phyloP scores from a whole-genome alignment of 257 asterid species.

The Nicotiana obtusifolia region DNA sequence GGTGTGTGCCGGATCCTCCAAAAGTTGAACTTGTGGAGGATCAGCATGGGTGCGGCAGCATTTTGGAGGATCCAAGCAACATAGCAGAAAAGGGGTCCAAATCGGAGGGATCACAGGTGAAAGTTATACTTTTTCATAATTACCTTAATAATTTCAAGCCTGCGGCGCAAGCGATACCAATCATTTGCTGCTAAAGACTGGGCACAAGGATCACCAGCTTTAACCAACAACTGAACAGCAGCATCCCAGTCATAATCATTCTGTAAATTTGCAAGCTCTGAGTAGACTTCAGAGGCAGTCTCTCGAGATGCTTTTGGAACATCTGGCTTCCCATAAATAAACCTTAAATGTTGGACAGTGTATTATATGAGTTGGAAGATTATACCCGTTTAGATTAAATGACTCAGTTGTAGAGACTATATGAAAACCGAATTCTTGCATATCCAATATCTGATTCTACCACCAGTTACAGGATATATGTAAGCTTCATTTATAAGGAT shows the following conservation, averaged over 20 bases:
- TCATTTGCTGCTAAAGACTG: slow-evolving; percentile 69
- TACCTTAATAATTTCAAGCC: slow-evolving; percentile 91
- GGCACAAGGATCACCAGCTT: slow-evolving; percentile 84
- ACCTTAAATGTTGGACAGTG: slow-evolving; percentile 45
- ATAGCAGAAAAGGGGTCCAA: background rate
- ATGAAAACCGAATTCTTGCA: background rate
- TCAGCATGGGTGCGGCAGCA: too few species aligned
- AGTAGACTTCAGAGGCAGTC: slow-evolving; percentile 54
- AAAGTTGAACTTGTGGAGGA: too few species aligned
- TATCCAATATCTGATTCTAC: background rate
- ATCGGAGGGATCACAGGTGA: background rate
- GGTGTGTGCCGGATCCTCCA: too few species aligned
- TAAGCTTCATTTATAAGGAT: background rate
- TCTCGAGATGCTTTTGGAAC: slow-evolving; percentile 82
- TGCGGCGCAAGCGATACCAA: slow-evolving; percentile 93
- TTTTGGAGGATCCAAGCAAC: too few species aligned
- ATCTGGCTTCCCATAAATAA: slow-evolving; percentile 90
- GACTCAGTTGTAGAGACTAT: background rate
- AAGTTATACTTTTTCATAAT: background rate
- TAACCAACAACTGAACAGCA: slow-evolving; percentile 56
- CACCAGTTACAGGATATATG: background rate
- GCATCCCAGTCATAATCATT: slow-evolving; percentile 74
- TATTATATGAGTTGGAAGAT: slow-evolving; percentile 10
- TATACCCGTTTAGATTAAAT: background rate
- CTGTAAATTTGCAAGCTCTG: slow-evolving; percentile 64